A percentile compares a stretch with the other conserved stretches of the same genome.
Evolutionary conservation across 2,329 filamentous ascomycete genomes (phyloP).

Genomic region (Monosporascus cannonballus): DNA sequence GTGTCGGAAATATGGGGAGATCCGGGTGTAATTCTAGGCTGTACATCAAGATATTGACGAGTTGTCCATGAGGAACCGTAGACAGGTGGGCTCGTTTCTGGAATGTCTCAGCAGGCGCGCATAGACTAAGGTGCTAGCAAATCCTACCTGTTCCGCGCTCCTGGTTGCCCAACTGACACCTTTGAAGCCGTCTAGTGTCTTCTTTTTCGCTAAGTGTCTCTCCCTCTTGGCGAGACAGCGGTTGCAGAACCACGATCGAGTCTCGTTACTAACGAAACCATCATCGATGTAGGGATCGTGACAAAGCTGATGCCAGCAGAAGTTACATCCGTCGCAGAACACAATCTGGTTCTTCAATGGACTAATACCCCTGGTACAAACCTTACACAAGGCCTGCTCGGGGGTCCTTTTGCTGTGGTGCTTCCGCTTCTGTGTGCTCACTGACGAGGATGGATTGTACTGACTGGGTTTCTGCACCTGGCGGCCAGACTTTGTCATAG

Average conservation of each 20-base stretch:
- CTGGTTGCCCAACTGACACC: slow-evolving; percentile 33
- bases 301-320: slow-evolving; percentile 75
- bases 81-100: slow-evolving; percentile 60
- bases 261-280: slow-evolving; percentile 59
- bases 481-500: slow-evolving; percentile 70
- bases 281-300: slow-evolving; percentile 71
- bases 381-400: slow-evolving; percentile 60
- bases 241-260: slow-evolving; percentile 66
- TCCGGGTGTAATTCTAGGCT: slow-evolving; percentile 56
- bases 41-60: slow-evolving; percentile 60
- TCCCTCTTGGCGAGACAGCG: slow-evolving; percentile 49
- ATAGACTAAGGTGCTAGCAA: background rate
- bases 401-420: slow-evolving; percentile 52
- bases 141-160: slow-evolving; percentile 33
- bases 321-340: slow-evolving; percentile 77
- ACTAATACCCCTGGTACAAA: slow-evolving; percentile 66
- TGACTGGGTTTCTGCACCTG: slow-evolving; percentile 61
- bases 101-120: slow-evolving; percentile 7
- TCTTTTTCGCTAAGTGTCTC: slow-evolving; percentile 34
- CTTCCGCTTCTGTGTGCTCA: slow-evolving; percentile 29
- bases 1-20: slow-evolving; percentile 55
- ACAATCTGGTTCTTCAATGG: slow-evolving; percentile 74
- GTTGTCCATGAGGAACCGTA: slow-evolving; percentile 50
- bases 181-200: slow-evolving; percentile 27
- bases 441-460: slow-evolving; percentile 50